phyloP scores from a whole-genome alignment of 352 stramenopile genomes.

The Phytopythium montanum region DNA sequence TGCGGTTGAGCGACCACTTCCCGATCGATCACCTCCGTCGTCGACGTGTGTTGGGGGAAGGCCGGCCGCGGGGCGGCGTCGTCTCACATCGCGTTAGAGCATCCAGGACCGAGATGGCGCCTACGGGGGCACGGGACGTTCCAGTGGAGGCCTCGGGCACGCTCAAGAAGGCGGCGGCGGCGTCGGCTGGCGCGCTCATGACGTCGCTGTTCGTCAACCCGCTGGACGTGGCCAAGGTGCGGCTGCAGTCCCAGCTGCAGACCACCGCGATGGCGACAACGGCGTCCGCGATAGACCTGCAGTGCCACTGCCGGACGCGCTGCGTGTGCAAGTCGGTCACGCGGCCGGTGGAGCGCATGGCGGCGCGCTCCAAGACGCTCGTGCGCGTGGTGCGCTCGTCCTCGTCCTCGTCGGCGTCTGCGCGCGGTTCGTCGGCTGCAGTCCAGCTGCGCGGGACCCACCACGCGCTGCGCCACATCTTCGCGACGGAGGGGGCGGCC shows the following conservation, averaged over 20 bases:
- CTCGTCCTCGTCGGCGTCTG: neutral
- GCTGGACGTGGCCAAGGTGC: slow-evolving; percentile 81
- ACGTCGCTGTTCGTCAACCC: slow-evolving; percentile 85
- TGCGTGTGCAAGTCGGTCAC: slow-evolving; percentile 55
- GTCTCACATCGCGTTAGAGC: neutral
- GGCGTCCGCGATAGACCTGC: slow-evolving; percentile 21
- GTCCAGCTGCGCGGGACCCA: slow-evolving; percentile 44
- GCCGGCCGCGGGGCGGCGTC: neutral
- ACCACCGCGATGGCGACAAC: neutral
- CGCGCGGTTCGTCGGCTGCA: slow-evolving; percentile 9
- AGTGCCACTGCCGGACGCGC: slow-evolving; percentile 43
- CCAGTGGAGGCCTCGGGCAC: slow-evolving; percentile 25
- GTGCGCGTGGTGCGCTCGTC: slow-evolving; percentile 6
- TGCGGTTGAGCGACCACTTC: slow-evolving; percentile 2
- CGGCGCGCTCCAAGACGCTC: slow-evolving; percentile 45
- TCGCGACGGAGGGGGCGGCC: slow-evolving; percentile 64
- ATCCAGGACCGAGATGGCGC: slow-evolving; percentile 5
- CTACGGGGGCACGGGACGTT: neutral
- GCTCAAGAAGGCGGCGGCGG: slow-evolving; percentile 68
- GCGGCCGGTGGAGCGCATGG: slow-evolving; percentile 42
- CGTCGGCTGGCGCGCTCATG: slow-evolving; percentile 60
- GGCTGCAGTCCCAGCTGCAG: slow-evolving; percentile 69
- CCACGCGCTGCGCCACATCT: slow-evolving; percentile 77
- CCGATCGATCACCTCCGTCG: neutral
- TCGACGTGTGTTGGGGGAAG: neutral